Base-by-base conservation (phyloP, 2,329 filamentous ascomycete genomes). In the Aspergillus terreus region DNA sequence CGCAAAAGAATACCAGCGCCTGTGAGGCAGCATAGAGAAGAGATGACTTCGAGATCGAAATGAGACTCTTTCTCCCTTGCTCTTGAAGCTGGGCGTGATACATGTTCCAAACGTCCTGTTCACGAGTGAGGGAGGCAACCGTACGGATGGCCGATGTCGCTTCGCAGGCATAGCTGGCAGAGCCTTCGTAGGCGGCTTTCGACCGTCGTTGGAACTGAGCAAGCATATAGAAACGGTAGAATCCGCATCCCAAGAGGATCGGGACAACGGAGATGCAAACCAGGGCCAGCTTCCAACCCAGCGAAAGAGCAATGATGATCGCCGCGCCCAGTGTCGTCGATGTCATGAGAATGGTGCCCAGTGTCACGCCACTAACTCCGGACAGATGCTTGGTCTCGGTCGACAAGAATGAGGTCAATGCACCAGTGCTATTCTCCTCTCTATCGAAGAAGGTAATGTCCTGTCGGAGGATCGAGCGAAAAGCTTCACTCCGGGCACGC, bases 111-210 rank as follows among this genome's bases (percentile, higher is more conserved):
- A 97, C 90, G 63, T 96, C 90, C 0, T 81, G 72, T 72, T 99
- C 94, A 9, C 92, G 83, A 0, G 92, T 96, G 42, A 99, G 80
- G 7, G 90, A 89, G 4, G 92, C 92, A 9, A 97, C 92, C 2
- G 94, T 97, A 47, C 92, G 87, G 59, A 97, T 96, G 6, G 92
- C 88, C 2, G 90, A 92, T 30, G 95, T 95, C 41, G 92, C 92
- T 71, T 99, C 94, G 44, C 92, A 94, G 10, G 94, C 94, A 66
- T 88, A 95, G 50, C 86, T 87, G 6, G 92, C 92, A 52, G 90
- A 92, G 51, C 81, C 76, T 65, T 90, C 81, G 67, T 97, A 92
- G 4, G 90, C 86, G 58, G 79, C 78, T 76, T 94, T 95, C 1
- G 90, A 86, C 21, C 88, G 86, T 35, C 79, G 80, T 73, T 89